Conservation (phyloP, 129 eudicot genomes). For the Silybum marianum region DNA sequence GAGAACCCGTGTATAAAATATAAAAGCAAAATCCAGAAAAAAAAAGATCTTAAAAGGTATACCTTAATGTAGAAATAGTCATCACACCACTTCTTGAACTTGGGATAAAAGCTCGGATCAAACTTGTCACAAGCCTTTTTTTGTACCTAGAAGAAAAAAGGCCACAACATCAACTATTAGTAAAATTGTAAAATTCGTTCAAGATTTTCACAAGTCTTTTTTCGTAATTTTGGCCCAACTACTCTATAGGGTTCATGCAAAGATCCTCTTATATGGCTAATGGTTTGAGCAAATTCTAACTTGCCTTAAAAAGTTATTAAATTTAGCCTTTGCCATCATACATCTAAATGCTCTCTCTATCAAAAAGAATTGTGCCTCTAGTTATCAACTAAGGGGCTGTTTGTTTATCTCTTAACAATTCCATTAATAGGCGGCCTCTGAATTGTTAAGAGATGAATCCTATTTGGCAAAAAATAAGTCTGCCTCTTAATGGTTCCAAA, state of each 20-base stretch:
- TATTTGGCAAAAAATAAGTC: too few species aligned
- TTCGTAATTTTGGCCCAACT: neutral
- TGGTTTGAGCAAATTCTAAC: neutral
- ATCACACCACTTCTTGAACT: conserved; percentile 99
- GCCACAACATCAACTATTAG: conserved; percentile 15
- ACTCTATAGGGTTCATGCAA: neutral
- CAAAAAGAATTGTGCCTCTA: neutral
- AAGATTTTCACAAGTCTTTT: neutral
- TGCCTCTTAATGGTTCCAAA: too few species aligned
- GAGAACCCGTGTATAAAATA: too few species aligned
- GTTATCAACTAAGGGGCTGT: too few species aligned
- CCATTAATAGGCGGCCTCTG: too few species aligned
- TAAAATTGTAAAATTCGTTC: conserved; percentile 3
- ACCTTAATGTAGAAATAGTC: conserved; percentile 98
- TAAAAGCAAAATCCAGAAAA: neutral
- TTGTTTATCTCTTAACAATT: too few species aligned
- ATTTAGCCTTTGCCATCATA: too few species aligned
- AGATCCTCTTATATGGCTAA: neutral
- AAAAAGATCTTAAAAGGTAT: neutral
- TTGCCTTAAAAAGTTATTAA: too few species aligned
- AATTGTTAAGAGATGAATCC: too few species aligned
- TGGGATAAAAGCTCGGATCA: conserved; percentile 89
- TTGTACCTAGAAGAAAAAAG: conserved; percentile 64
- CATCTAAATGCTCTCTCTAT: neutral
- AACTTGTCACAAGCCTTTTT: conserved; percentile 95